Evolutionary conservation across 2,329 filamentous ascomycete species (phyloP), one percentile per base, ranked within the genome.

Genomic region (Passalora sequoiae): DNA sequence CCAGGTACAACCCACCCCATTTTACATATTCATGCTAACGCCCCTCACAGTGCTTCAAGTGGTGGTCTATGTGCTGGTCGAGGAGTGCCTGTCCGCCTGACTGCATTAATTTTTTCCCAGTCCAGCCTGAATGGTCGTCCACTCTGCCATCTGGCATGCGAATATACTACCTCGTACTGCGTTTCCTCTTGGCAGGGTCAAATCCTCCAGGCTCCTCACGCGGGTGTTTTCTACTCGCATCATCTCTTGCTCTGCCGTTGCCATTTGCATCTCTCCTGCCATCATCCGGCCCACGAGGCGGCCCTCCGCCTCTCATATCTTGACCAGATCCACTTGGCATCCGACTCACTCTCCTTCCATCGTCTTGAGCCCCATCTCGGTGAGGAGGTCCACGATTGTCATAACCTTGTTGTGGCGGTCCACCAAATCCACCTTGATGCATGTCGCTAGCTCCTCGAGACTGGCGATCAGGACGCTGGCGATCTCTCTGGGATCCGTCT

Each of bases 131-230:
- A n/a, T n/a, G n/a, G n/a, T n/a, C n/a, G n/a, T n/a, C n/a, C n/a
- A n/a, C n/a, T n/a, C n/a, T n/a, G n/a, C n/a, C n/a, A n/a, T n/a
- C n/a, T n/a, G n/a, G n/a, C n/a, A n/a, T n/a, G n/a, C n/a, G n/a
- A n/a, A n/a, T n/a, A 31, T 22, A 25, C 42, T 44, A 44, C 24
- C 29, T 40, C 24, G 46, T 54, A 39, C 57, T 59, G 15, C 55
- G 50, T 43, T 55, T 47, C 21, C 57, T 38, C 49, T 59, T 59
- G 7, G 47, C 47, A 9, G 44, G 39, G 30, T 53, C 56, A 41
- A 54, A 57, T 12, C 41, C 40, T 38, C 38, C 42, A 19, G 42
- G 38, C 6, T 61, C 59, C 16, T 62, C 59, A 31, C 58, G 57
- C 38, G 57, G 47, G 8, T 58, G 54, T 51, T 62, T 62, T 31